Percentiles rank a stretch among this genome's conserved stretches.
These are phyloP conservation scores for Phytophthora pinifolia DNA, from an alignment of 352 stramenopile species.

Conservation along the genomic window DNA sequence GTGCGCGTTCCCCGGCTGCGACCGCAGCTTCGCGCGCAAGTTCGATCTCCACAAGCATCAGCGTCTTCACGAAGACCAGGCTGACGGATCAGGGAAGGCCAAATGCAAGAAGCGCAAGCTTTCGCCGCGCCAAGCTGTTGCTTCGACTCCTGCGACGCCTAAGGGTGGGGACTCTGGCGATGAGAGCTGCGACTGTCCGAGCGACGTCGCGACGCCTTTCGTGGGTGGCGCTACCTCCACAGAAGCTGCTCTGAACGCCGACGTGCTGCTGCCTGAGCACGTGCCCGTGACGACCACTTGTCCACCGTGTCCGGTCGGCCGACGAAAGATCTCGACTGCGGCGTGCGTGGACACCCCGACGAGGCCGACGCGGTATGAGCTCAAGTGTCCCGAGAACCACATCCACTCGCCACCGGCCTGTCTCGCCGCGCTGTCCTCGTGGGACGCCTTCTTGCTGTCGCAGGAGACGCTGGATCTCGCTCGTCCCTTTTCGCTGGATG, in stretches of 20 bases:
- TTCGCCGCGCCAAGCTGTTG: constrained; percentile 13
- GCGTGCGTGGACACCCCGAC: constrained; percentile 23
- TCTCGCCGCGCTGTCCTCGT: constrained; percentile 43
- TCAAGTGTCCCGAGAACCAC: constrained; percentile 62
- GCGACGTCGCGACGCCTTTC: constrained; percentile 23
- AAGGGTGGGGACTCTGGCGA: constrained; percentile 18
- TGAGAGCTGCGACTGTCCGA: constrained; percentile 32
- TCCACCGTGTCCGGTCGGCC: constrained; percentile 3
- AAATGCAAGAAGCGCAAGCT: constrained; percentile 43
- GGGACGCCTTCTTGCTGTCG: constrained; percentile 45
- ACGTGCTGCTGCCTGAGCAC: constrained; percentile 18
- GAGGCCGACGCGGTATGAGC: constrained; percentile 41
- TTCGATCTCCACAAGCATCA: constrained; percentile 81
- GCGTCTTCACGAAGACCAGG: constrained; percentile 45
- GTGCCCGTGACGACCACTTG: constrained; percentile 5
- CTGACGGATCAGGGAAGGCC: constrained; percentile 9
- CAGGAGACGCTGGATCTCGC: constrained; percentile 35
- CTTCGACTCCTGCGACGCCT: background rate
- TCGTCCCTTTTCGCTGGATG: constrained; percentile 31
- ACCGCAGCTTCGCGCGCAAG: constrained; percentile 49
- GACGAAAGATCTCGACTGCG: constrained; percentile 27
- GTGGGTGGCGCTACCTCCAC: constrained; percentile 4
- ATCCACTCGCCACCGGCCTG: constrained; percentile 56
- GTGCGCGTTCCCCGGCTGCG: constrained; percentile 52
- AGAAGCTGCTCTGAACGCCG: constrained; percentile 10